phyloP scores from a whole-genome alignment of 345 rosid genomes.

The Murraya paniculata region DNA sequence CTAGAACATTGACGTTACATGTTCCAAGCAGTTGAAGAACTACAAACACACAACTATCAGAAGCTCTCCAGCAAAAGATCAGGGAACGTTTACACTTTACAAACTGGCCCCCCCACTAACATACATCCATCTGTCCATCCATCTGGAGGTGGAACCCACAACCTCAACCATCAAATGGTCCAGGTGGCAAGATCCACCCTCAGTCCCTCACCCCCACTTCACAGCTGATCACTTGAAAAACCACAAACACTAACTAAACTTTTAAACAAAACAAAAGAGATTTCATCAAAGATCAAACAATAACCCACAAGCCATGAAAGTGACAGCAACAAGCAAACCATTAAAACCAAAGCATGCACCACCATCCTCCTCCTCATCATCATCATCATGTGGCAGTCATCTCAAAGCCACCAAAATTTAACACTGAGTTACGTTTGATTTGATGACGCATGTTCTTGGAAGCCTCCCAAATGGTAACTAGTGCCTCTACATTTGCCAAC shows the following conservation, averaged over 20 bases:
- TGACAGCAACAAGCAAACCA: not conserved
- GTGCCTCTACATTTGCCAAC: conserved; percentile 29
- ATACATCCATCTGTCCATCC: not conserved
- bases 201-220: not conserved
- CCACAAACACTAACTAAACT: not conserved
- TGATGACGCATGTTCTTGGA: too few species aligned
- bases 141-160: conserved; percentile 36
- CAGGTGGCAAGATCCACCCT: conserved; percentile 47
- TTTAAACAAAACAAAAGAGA: too few species aligned
- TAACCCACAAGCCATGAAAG: not conserved
- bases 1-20: not conserved
- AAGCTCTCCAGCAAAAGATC: not conserved
- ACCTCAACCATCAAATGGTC: conserved; percentile 10
- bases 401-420: not conserved
- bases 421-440: not conserved
- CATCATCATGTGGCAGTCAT: not conserved
- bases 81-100: too few species aligned
- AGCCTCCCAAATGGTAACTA: not conserved
- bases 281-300: not conserved
- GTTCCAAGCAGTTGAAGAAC: not conserved
- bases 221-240: too few species aligned
- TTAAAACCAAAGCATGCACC: not conserved
- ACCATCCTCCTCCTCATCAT: not conserved
- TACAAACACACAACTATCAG: not conserved
- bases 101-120: not conserved